phyloP scores from a whole-genome alignment of 2,329 filamentous ascomycete genomes.

The Fusarium sp. region DNA sequence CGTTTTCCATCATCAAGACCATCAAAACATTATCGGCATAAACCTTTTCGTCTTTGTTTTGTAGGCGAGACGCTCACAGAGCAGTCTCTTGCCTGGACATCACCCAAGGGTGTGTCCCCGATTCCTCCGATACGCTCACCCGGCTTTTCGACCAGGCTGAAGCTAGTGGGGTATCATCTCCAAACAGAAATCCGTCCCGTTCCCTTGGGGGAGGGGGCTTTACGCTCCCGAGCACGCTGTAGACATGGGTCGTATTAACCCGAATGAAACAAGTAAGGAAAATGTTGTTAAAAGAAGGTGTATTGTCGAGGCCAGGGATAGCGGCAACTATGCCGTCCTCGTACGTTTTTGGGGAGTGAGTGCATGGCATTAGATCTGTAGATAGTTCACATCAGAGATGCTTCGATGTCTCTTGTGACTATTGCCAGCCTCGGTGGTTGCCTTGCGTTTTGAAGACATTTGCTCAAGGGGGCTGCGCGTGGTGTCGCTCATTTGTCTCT shows the following conservation, averaged over 20 bases:
- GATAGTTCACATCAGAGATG: constrained; percentile 65
- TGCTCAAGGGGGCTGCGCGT: constrained; percentile 63
- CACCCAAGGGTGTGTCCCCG: constrained; percentile 12
- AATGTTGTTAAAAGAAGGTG: constrained; percentile 33
- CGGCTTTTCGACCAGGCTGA: constrained; percentile 37
- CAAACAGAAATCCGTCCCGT: constrained; percentile 37
- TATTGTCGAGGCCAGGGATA: constrained; percentile 57
- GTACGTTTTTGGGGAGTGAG: constrained; percentile 51
- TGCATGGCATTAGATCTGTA: constrained; percentile 55
- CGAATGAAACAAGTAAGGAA: constrained; percentile 31
- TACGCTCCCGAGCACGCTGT: constrained; percentile 39
- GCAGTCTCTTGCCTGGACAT: constrained; percentile 18
- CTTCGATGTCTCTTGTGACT: constrained; percentile 68
- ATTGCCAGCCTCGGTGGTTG: constrained; percentile 55
- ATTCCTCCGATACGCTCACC: constrained; percentile 40
- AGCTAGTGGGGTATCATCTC: constrained; percentile 38
- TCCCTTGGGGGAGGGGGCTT: constrained; percentile 33
- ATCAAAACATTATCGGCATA: constrained; percentile 44
- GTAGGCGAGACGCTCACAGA: constrained; percentile 31
- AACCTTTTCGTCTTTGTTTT: constrained; percentile 28
- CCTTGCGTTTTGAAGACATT: constrained; percentile 66
- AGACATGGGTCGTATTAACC: constrained; percentile 36
- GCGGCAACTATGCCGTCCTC: constrained; percentile 58
- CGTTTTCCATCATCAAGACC: constrained; percentile 33
- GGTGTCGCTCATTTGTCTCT: constrained; percentile 58